phyloP scores from a whole-genome alignment of 2,329 filamentous ascomycete genomes.

The Arthroderma uncinatum region DNA sequence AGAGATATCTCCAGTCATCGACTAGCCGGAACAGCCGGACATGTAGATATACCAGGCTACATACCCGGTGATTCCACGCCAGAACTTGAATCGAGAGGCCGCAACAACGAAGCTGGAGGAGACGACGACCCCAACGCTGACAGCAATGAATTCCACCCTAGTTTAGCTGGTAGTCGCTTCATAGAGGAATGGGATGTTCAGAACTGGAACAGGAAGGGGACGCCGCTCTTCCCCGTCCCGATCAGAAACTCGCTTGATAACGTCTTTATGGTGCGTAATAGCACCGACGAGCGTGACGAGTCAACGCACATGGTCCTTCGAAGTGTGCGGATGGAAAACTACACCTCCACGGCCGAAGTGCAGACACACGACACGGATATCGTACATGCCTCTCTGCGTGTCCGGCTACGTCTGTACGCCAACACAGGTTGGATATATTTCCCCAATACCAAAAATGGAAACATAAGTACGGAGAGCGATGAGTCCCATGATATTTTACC shows the following conservation, averaged over 20 bases:
- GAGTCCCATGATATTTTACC: not conserved
- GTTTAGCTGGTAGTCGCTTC: conserved; percentile 10
- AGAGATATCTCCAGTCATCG: not conserved
- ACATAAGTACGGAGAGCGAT: not conserved
- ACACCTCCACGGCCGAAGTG: conserved; percentile 41
- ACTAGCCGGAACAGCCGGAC: not conserved
- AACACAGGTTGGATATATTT: not conserved
- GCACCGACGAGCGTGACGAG: conserved; percentile 11
- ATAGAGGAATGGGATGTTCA: conserved; percentile 33
- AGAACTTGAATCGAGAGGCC: not conserved
- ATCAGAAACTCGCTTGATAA: conserved; percentile 40
- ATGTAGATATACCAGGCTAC: not conserved
- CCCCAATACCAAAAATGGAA: not conserved
- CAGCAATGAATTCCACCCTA: conserved; percentile 6
- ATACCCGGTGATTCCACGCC: not conserved
- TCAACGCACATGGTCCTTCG: conserved; percentile 39
- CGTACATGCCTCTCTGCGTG: conserved; percentile 39
- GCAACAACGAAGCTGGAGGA: not conserved
- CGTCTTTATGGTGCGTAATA: conserved; percentile 33
- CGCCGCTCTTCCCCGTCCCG: conserved; percentile 27
- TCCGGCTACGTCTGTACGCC: conserved; percentile 34
- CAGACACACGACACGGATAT: conserved; percentile 37
- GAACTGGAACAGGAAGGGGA: conserved; percentile 35
- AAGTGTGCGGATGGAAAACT: conserved; percentile 33
- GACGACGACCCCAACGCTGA: not conserved